phyloP scores from a whole-genome alignment of 208 protist genomes.

The Naegleria lovaniensis region DNA sequence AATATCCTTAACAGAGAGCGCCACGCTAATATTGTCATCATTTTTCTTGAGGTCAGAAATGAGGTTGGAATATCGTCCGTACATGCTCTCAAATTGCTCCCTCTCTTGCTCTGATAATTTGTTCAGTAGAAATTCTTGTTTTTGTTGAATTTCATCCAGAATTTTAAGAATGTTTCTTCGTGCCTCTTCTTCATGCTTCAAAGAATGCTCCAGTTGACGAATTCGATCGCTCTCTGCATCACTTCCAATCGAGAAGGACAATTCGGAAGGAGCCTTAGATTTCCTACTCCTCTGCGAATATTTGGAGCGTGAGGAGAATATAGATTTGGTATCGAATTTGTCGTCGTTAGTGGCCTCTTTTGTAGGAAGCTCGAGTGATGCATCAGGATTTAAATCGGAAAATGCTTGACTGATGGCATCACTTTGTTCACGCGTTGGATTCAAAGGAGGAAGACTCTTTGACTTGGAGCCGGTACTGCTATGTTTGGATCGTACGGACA shows the following conservation, averaged over 20 bases:
- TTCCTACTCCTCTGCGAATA: not conserved
- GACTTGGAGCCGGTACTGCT: not conserved
- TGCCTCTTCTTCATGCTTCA: not conserved
- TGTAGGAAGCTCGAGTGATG: too few species aligned
- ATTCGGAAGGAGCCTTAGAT: not conserved
- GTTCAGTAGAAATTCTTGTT: not conserved
- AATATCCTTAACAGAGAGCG: not conserved
- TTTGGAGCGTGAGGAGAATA: not conserved
- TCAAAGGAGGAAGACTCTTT: not conserved
- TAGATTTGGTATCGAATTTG: not conserved
- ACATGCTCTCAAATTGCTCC: not conserved
- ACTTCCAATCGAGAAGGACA: conserved; percentile 7
- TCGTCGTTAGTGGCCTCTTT: not conserved
- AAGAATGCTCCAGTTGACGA: not conserved
- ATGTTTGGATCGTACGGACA: not conserved
- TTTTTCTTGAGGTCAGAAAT: not conserved
- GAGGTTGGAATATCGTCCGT: not conserved
- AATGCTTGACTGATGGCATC: not conserved
- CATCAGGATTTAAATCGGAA: not conserved
- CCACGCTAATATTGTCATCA: too few species aligned
- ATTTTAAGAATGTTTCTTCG: not conserved
- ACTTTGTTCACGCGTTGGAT: not conserved
- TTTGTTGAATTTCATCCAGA: not conserved
- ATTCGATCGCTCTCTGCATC: conserved; percentile 20
- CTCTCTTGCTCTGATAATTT: not conserved